These are phyloP conservation scores for Pseudopediastrum boryanum DNA, from an alignment of 139 green algal species.

Conservation along the genomic window DNA sequence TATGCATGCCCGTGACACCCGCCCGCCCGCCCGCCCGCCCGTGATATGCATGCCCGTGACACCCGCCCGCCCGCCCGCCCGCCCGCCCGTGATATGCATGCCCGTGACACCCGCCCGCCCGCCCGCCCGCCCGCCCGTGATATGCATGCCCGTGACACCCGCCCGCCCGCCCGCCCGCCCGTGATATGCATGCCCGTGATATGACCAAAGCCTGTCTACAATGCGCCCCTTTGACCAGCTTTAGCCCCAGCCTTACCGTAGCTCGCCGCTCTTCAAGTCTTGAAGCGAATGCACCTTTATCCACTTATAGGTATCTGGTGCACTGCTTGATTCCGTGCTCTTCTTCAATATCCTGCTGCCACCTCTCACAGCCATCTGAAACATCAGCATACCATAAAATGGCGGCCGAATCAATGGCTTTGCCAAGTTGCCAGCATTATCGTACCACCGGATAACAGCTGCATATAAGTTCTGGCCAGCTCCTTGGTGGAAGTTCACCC, in stretches of 20 bases:
- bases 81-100: no score
- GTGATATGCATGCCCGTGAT: no score
- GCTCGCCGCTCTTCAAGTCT: constrained; percentile 2
- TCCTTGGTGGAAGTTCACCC: constrained; percentile 40
- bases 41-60: no score
- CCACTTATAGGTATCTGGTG: background rate
- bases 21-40: no score
- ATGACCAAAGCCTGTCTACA: no score
- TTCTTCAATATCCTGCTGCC: constrained; percentile 11
- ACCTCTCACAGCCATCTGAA: constrained; percentile 11
- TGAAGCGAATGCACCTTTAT: constrained; percentile 27
- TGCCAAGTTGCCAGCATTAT: background rate
- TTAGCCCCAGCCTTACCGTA: constrained; percentile 17
- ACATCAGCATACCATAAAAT: constrained; percentile 27
- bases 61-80: no score
- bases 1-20: no score
- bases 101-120: no score
- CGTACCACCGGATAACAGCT: constrained; percentile 32
- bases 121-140: no score
- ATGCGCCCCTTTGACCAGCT: no score
- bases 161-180: no score
- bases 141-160: no score
- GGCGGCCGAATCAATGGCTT: constrained; percentile 11
- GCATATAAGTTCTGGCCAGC: constrained; percentile 39
- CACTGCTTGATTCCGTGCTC: background rate